Base-by-base conservation (phyloP, 768 basidiomycete genomes). In the Pleurotus sapidus region DNA sequence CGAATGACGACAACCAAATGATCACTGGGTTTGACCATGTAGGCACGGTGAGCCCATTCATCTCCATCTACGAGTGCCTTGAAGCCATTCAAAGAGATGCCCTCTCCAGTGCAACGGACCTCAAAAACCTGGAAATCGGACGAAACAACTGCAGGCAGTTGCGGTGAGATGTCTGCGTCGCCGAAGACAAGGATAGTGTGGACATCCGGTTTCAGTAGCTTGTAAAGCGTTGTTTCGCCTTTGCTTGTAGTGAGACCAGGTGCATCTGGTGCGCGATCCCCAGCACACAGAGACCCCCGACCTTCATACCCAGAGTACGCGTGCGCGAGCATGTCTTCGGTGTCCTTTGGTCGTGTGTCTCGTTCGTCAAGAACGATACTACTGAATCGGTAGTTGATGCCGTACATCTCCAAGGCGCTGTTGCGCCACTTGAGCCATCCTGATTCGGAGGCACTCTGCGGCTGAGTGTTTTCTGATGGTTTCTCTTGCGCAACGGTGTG, bases 371-470 rank as follows among this genome's bases (percentile, higher is more conserved):
- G 24, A 24, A 68, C 61, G 49, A 70, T 66, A 49, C 49, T 40
- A 57, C 69, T 70, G 46, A 49, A 67, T 1, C 69, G 57, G 57
- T 66, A 70, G 58, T 70, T 69, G 46, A 70, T 57, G 17, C 70
- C 70, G 53, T 60, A 62, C 61, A 65, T 60, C 45, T 61, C 56
- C 2, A 66, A 59, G 14, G 64, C 64, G 24, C 50, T 58, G 43
- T 65, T 63, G 12, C 64, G 46, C 64, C 64, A 63, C 11, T 60
- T 63, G 39, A 61, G 34, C 62, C 62, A 65, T 3, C 64, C 64
- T 14, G 64, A 54, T 40, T 57, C 55, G 15, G 39, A 57, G 53
- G 59, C 62, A 53, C 56, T 56, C 3, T 65, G 59, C 20, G 12
- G 49, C 39, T 38, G 37, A 15, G 37, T 49, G 17, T 15, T 38